Percentiles rank a stretch among this genome's conserved stretches.
These are phyloP conservation scores for Euclidium syriacum DNA, from an alignment of 345 rosid genomes.

Conservation along the genomic window DNA sequence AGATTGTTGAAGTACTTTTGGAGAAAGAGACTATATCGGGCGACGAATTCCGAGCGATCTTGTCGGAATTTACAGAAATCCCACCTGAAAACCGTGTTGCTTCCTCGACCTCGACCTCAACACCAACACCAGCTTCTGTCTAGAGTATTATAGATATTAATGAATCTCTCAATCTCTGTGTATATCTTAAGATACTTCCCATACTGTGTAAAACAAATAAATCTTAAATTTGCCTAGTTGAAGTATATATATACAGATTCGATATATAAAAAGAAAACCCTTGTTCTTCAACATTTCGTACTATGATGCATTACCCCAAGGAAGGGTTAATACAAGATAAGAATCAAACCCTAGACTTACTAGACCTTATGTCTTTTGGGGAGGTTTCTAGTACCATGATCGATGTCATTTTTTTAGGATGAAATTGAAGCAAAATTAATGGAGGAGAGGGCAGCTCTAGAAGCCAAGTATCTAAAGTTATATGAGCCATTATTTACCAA, in stretches of 20 bases:
- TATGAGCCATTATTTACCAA: too few species aligned
- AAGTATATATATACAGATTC: constrained; percentile 11
- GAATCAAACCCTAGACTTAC: constrained; percentile 3
- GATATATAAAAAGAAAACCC: neutral
- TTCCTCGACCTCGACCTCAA: constrained; percentile 35
- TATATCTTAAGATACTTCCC: constrained; percentile 16
- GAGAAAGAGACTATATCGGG: constrained; percentile 88
- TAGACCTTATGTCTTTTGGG: neutral
- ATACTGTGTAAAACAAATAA: constrained; percentile 13
- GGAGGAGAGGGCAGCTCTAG: too few species aligned
- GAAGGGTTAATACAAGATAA: too few species aligned
- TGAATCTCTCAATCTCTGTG: constrained; percentile 3
- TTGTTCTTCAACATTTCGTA: too few species aligned
- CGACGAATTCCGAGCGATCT: constrained; percentile 88
- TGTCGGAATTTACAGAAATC: constrained; percentile 86
- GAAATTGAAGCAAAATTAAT: too few species aligned
- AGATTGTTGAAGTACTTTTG: constrained; percentile 85
- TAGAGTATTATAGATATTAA: constrained; percentile 12
- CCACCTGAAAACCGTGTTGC: constrained; percentile 79
- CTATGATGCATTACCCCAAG: neutral
- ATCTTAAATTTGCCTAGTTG: constrained; percentile 9
- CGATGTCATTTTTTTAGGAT: too few species aligned
- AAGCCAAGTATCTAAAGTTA: too few species aligned
- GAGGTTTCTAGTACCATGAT: neutral
- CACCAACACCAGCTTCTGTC: constrained; percentile 36